Percentiles rank a stretch among this genome's conserved stretches.
Conservation (phyloP, 140 eudicot genomes). For the Anethum foeniculum region DNA sequence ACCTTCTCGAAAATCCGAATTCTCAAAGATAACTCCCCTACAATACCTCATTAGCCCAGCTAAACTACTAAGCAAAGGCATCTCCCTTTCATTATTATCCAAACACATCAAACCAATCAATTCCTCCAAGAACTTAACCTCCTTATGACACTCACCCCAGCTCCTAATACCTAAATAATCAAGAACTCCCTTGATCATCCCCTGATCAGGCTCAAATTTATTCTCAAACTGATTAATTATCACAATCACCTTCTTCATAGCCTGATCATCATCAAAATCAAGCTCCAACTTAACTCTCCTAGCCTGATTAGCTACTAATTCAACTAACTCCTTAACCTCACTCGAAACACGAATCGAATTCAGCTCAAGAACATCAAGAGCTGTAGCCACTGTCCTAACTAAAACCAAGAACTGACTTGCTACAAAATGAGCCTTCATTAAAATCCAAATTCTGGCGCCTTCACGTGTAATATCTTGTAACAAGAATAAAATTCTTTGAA, state of each 20-base stretch:
- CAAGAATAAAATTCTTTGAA: constrained; percentile 47
- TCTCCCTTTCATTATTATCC: constrained; percentile 41
- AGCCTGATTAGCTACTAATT: constrained; percentile 56
- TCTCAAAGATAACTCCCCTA: constrained; percentile 61
- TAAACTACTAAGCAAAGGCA: constrained; percentile 46
- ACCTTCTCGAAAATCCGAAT: constrained; percentile 10
- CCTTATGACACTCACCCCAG: constrained; percentile 69
- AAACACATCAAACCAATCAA: constrained; percentile 29
- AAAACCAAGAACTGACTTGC: constrained; percentile 42
- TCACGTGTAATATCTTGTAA: constrained; percentile 51
- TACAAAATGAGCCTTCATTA: constrained; percentile 53
- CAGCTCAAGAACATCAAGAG: constrained; percentile 61
- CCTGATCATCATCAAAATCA: constrained; percentile 43
- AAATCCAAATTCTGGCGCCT: constrained; percentile 38
- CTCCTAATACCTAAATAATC: constrained; percentile 37
- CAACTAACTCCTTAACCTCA: constrained; percentile 56
- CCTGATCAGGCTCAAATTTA: constrained; percentile 54
- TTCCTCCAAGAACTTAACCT: constrained; percentile 53
- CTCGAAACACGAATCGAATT: constrained; percentile 18
- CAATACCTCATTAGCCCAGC: constrained; percentile 70
- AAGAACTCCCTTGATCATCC: constrained; percentile 38
- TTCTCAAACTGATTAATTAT: constrained; percentile 70
- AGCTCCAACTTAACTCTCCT: constrained; percentile 41
- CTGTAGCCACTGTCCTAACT: constrained; percentile 44
- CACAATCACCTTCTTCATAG: constrained; percentile 47